phyloP scores from a whole-genome alignment of 1,284 basidiomycete species.

The Neolentinus lepideus region DNA sequence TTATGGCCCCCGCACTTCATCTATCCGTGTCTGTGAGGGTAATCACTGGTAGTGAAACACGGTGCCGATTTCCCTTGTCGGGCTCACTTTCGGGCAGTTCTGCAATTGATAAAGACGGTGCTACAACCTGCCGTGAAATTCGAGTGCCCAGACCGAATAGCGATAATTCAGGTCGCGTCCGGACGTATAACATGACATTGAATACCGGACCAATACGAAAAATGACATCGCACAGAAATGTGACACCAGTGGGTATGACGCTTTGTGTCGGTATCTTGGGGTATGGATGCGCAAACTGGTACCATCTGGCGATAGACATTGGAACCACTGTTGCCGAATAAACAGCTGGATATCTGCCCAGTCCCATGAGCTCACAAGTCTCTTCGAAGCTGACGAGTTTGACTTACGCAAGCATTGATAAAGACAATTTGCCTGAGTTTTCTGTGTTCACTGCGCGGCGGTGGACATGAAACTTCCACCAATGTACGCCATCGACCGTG shows the following conservation, averaged over 20 bases:
- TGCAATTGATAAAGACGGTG: too few relatives aligned
- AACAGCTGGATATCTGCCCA: conserved; percentile 21
- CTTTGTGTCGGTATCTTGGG: conserved; percentile 2
- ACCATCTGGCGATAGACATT: conserved; percentile 22
- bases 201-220: conserved; percentile 26
- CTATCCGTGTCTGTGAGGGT: too few relatives aligned
- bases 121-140: too few relatives aligned
- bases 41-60: too few relatives aligned
- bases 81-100: too few relatives aligned
- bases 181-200: conserved; percentile 29
- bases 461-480: conserved; percentile 28
- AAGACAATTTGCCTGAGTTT: conserved; percentile 10
- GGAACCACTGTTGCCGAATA: conserved; percentile 21
- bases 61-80: too few relatives aligned
- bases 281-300: conserved; percentile 9
- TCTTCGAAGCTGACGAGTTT: conserved; percentile 3
- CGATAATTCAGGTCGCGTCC: conserved; percentile 22
- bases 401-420: conserved; percentile 25
- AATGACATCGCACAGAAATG: conserved; percentile 22
- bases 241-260: conserved; percentile 22
- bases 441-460: conserved; percentile 1
- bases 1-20: too few relatives aligned
- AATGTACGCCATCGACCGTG: conserved; percentile 20
- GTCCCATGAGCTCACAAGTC: background rate
- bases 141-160: conserved; percentile 13